Evolutionary conservation across 179 eudicot genomes (phyloP), one percentile per base, ranked within the genome.

Genomic region (Silene noctiflora): DNA sequence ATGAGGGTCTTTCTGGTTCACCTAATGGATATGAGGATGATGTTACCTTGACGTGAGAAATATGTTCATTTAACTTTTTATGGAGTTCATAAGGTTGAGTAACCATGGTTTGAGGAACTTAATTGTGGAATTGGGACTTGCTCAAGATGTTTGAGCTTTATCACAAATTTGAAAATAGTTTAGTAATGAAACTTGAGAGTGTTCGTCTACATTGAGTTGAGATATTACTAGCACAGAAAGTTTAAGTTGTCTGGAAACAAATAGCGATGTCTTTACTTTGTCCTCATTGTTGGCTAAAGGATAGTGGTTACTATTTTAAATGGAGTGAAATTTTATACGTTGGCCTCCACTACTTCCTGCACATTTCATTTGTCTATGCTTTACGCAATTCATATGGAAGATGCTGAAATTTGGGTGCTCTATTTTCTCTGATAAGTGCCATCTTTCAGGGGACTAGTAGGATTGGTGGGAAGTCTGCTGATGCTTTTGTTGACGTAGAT

Each of bases 401-500:
- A 83, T 79, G 82, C 39, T 83, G 87, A 65, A 88, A 83, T 63
- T 82, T 87, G 75, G 88, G 85, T 63, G 83, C 84, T 78, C 81
- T 89, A 61, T 86, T 87, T 83, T 84, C 85, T 64, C 86, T 84
- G 81, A 91, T 91, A 22, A 85, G 86, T 83, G 81, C 87, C 48
- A 79, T 76, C 3, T 83, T 68, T 74, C 82, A 75, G 74, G 88
- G 89, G 63, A 69, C 53, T 53, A 85, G 83, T 42, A 89, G 35
- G 85, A 65, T 19, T 33, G 89, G 91, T 73, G 88, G 76, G 66
- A 86, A 70, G 80, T 77, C 72, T 44, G 78, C 81, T 71, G 88
- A 83, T 78, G 78, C 88, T 44, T 66, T 84, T 62, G 79, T 75
- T 73, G 98, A 95, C 77, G 55, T 91, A 75, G 98, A 95, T 75